Conservation (phyloP, 208 protist species). For the Acanthamoeba castellanii region DNA sequence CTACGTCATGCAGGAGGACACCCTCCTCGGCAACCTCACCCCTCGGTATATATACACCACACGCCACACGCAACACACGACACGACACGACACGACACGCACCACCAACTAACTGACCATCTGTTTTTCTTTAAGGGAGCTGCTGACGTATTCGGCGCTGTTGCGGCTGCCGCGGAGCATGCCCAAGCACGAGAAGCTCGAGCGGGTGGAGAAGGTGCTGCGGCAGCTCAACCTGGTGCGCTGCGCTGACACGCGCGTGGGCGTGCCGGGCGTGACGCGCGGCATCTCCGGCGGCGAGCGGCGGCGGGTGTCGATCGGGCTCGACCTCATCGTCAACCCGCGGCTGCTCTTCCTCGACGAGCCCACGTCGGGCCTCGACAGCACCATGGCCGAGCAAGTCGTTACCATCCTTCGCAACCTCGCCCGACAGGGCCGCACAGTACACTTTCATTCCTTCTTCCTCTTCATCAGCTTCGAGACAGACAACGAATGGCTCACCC, state of each 20-base stretch:
- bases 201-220: constrained; percentile 11
- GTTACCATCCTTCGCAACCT: constrained; percentile 91
- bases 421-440: constrained; percentile 89
- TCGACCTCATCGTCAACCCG: constrained; percentile 80
- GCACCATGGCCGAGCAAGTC: constrained; percentile 91
- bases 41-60: background rate
- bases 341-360: constrained; percentile 82
- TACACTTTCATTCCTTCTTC: no score
- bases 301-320: constrained; percentile 81
- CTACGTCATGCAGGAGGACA: constrained; percentile 71
- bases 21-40: constrained; percentile 23
- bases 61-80: no score
- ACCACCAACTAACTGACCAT: no score
- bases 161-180: background rate
- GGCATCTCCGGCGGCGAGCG: constrained; percentile 77
- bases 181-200: constrained; percentile 6
- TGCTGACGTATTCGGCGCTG: constrained; percentile 5
- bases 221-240: background rate
- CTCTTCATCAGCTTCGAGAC: no score
- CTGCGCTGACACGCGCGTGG: background rate
- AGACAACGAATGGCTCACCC: no score
- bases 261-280: background rate
- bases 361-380: constrained; percentile 90
- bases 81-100: no score
- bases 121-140: background rate